Conservation (phyloP, 192 early-diverging fungal genomes). For the Coemansia nantahalensis region DNA sequence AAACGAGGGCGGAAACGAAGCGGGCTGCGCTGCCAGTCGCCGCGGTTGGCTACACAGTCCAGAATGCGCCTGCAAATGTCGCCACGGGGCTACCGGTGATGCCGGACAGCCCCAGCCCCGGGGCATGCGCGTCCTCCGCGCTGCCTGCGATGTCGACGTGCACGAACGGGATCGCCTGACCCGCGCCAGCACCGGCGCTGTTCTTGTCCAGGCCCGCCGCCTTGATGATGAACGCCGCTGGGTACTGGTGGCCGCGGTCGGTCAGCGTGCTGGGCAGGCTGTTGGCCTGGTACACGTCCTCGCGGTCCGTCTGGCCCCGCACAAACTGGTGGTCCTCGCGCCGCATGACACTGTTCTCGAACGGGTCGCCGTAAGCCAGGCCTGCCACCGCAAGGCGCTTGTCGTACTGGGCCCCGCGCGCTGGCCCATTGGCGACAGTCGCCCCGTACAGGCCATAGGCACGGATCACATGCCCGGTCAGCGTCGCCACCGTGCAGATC, state of each 20-base stretch:
- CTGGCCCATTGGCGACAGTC: conserved; percentile 74
- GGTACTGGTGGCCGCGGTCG: conserved; percentile 81
- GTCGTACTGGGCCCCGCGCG: conserved; percentile 60
- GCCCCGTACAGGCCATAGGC: conserved; percentile 77
- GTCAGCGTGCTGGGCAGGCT: conserved; percentile 67
- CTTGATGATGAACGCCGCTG: conserved; percentile 77
- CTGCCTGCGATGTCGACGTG: conserved; percentile 85
- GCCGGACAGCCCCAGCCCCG: conserved; percentile 64
- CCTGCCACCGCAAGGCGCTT: conserved; percentile 63
- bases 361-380: conserved; percentile 72
- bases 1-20: neutral
- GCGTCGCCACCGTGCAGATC: conserved; percentile 80
- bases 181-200: conserved; percentile 58
- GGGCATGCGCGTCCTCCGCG: conserved; percentile 62
- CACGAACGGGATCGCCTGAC: conserved; percentile 70
- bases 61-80: conserved; percentile 71
- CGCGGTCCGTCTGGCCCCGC: conserved; percentile 60
- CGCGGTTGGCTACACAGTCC: conserved; percentile 33
- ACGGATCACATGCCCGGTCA: conserved; percentile 81
- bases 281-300: conserved; percentile 86
- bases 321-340: conserved; percentile 74
- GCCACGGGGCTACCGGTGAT: conserved; percentile 77
- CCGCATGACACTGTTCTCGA: conserved; percentile 76
- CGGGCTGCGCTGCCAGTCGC: too few relatives aligned
- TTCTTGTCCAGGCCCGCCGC: conserved; percentile 75